A percentile compares a stretch with the other conserved stretches of the same genome.
These are phyloP conservation scores for Trichoderma koningii DNA, from an alignment of 2,329 filamentous ascomycete species.

Conservation along the genomic window DNA sequence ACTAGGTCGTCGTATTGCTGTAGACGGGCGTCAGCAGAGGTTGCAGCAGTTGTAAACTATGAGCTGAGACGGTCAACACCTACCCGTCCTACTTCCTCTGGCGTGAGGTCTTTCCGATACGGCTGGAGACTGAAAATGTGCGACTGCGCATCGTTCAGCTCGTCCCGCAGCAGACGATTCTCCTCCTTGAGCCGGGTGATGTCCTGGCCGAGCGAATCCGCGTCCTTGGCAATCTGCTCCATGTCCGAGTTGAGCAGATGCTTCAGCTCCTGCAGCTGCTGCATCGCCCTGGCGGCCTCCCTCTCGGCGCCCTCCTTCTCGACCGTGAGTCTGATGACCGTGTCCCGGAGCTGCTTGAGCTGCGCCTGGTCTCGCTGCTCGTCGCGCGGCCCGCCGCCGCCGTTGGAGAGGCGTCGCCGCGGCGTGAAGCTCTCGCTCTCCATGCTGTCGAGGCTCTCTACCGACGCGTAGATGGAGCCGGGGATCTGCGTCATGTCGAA, in stretches of 20 bases:
- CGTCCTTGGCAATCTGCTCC: constrained; percentile 33
- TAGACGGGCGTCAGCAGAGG: background rate
- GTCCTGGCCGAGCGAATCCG: constrained; percentile 31
- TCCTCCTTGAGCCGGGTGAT: constrained; percentile 35
- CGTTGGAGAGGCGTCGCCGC: constrained; percentile 19
- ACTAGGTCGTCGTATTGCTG: constrained; percentile 44
- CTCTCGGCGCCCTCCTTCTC: constrained; percentile 39
- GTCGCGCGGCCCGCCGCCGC: background rate
- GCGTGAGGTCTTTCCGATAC: constrained; percentile 43
- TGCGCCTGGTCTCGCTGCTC: constrained; percentile 16
- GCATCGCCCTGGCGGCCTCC: constrained; percentile 35
- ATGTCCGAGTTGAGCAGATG: constrained; percentile 32
- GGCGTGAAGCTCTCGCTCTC: constrained; percentile 22
- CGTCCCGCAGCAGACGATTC: constrained; percentile 36
- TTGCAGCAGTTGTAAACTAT: background rate
- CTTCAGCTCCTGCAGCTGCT: constrained; percentile 34
- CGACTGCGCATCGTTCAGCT: constrained; percentile 41
- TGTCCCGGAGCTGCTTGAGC: constrained; percentile 30
- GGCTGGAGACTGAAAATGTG: constrained; percentile 48
- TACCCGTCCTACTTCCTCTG: constrained; percentile 42
- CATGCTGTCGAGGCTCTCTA: constrained; percentile 22
- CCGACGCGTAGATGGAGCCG: constrained; percentile 19
- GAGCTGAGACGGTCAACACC: constrained; percentile 16
- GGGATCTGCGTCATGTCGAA: constrained; percentile 19
- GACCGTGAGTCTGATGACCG: constrained; percentile 28